phyloP scores from a whole-genome alignment of 352 stramenopile genomes.

The Phytophthora boehmeriae region DNA sequence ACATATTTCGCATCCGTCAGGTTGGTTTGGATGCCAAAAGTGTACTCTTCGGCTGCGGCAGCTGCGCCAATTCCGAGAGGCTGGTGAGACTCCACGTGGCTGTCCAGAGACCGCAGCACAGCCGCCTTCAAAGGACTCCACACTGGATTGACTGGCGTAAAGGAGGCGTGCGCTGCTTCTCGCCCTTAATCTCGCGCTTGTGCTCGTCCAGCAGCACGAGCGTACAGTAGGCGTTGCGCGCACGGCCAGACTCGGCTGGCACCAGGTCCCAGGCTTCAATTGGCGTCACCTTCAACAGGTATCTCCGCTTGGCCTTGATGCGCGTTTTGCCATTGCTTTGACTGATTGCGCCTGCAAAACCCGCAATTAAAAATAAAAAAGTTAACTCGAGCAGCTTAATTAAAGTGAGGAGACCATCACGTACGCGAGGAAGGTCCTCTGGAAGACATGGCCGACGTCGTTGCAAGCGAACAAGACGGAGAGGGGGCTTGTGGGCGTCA shows the following conservation, averaged over 20 bases:
- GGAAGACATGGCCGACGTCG: constrained; percentile 27
- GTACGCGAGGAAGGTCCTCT: constrained; percentile 33
- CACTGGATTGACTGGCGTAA: constrained; percentile 65
- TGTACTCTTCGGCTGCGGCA: constrained; percentile 85
- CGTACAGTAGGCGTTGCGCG: constrained; percentile 83
- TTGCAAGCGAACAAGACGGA: constrained; percentile 4
- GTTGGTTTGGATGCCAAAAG: constrained; percentile 84
- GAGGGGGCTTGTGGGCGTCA: constrained; percentile 2
- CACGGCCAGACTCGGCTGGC: constrained; percentile 56
- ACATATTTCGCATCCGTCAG: constrained; percentile 80
- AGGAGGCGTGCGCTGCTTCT: constrained; percentile 85
- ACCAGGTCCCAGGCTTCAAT: constrained; percentile 82
- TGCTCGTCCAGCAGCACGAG: constrained; percentile 84
- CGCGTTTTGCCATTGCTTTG: constrained; percentile 41
- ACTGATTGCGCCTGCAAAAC: constrained; percentile 21
- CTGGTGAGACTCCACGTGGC: constrained; percentile 78
- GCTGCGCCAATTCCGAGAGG: constrained; percentile 85
- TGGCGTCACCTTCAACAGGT: constrained; percentile 84
- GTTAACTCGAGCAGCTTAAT: not conserved
- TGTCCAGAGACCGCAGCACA: constrained; percentile 82
- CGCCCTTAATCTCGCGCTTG: constrained; percentile 86
- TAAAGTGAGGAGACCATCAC: constrained; percentile 2
- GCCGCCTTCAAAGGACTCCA: constrained; percentile 86
- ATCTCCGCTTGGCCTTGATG: constrained; percentile 78
- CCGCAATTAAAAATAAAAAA: not conserved